A percentile compares a stretch with the other conserved stretches of the same genome.
phyloP scores from a whole-genome alignment of 495 filamentous ascomycete species.

The Trichoderma gamsii region DNA sequence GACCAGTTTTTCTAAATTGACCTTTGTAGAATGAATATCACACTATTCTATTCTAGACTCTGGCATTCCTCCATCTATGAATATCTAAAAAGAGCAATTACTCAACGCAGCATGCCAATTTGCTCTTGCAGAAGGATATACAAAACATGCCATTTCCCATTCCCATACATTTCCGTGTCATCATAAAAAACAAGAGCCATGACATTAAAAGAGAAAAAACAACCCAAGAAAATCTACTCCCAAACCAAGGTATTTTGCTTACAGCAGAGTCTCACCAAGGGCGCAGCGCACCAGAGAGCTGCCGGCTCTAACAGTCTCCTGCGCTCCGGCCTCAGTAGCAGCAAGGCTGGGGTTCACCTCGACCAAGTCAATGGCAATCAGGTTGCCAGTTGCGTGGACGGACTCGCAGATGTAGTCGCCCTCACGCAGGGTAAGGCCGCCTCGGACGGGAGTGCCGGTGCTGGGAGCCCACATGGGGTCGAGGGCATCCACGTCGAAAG shows the following conservation, averaged over 20 bases:
- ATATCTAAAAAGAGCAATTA: background rate
- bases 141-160: slow-evolving; percentile 6
- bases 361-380: slow-evolving; percentile 88
- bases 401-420: slow-evolving; percentile 97
- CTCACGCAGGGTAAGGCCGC: slow-evolving; percentile 91
- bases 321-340: slow-evolving; percentile 56
- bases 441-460: slow-evolving; percentile 91
- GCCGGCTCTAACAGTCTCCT: slow-evolving; percentile 83
- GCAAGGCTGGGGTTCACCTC: slow-evolving; percentile 93
- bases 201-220: background rate
- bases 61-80: background rate
- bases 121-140: background rate
- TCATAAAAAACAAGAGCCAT: background rate
- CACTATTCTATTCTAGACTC: background rate
- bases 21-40: background rate
- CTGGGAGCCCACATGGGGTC: slow-evolving; percentile 95
- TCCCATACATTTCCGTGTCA: slow-evolving; percentile 4
- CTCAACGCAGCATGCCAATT: background rate
- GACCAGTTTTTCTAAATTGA: background rate
- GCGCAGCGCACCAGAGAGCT: slow-evolving; percentile 88
- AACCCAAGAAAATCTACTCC: background rate
- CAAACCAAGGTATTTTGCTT: background rate
- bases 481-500: slow-evolving; percentile 94
- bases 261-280: slow-evolving; percentile 83
- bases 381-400: slow-evolving; percentile 85